Conservation (phyloP, 2,329 filamentous ascomycete genomes). For the Davidsoniella virescens region DNA sequence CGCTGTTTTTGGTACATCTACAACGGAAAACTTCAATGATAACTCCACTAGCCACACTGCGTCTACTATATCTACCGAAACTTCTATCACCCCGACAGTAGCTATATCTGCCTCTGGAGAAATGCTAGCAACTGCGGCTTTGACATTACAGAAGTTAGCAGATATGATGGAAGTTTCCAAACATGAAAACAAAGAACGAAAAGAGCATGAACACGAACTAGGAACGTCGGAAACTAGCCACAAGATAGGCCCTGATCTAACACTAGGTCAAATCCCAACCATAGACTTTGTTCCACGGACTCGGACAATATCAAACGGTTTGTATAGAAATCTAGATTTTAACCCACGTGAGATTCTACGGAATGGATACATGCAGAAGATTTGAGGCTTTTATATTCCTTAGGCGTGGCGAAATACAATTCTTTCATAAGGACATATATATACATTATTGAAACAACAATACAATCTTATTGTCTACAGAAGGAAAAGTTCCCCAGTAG, state of each 20-base stretch:
- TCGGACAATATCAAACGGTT: conserved; percentile 11
- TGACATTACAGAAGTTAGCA: background rate
- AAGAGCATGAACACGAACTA: conserved; percentile 13
- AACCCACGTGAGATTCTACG: conserved; percentile 24
- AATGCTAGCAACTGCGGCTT: background rate
- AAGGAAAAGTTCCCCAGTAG: too few relatives aligned
- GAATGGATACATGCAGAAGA: conserved; percentile 22
- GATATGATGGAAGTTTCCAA: background rate
- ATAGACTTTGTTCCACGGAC: too few relatives aligned
- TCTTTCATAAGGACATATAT: too few relatives aligned
- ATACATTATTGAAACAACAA: background rate
- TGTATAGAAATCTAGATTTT: conserved; percentile 28
- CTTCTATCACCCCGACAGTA: background rate
- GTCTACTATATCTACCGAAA: too few relatives aligned
- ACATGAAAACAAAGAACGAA: conserved; percentile 15
- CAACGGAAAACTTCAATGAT: too few relatives aligned
- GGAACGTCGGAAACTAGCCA: conserved; percentile 14
- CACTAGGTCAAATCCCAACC: too few relatives aligned
- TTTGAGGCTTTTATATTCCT: background rate
- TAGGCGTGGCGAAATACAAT: conserved; percentile 11
- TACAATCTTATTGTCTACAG: too few relatives aligned
- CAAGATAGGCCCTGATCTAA: too few relatives aligned
- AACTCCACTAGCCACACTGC: too few relatives aligned
- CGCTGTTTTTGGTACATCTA: too few relatives aligned
- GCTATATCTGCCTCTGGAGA: background rate